Evolutionary conservation across 75 land plant genomes (phyloP).

Genomic region (Sequoiadendron giganteum): DNA sequence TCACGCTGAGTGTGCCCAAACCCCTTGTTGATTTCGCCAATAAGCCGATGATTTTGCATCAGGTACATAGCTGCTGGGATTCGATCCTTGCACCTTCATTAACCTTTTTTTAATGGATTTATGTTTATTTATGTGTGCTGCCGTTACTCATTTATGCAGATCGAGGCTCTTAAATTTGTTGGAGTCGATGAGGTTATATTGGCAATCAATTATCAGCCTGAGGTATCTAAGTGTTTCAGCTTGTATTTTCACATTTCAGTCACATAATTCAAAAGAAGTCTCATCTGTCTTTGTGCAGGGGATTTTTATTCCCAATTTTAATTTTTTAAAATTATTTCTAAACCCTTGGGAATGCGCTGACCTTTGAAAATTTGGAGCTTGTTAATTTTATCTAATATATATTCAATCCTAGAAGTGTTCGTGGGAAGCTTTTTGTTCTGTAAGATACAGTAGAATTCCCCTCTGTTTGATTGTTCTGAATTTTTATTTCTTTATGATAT

Average conservation of each 20-base stretch:
- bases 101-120: background rate
- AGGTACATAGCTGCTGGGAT: conserved; percentile 17
- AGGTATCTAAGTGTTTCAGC: conserved; percentile 5
- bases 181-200: conserved; percentile 48
- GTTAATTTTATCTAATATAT: background rate
- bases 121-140: background rate
- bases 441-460: too few species aligned
- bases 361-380: background rate
- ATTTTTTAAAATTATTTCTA: background rate
- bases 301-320: background rate
- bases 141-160: conserved; percentile 20
- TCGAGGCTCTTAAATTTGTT: conserved; percentile 41
- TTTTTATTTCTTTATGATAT: background rate
- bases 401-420: background rate
- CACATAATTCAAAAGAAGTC: background rate
- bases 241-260: background rate
- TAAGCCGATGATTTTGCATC: conserved; percentile 54
- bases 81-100: conserved; percentile 5
- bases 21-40: conserved; percentile 53
- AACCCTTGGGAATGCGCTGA: background rate
- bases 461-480: background rate
- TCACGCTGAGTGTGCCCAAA: conserved; percentile 48
- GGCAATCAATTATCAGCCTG: conserved; percentile 54
- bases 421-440: too few species aligned
- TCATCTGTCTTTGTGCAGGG: background rate